Evolutionary conservation across 805 yeast genomes (phyloP).

Genomic region (Cyberlindnera galapagoensis): DNA sequence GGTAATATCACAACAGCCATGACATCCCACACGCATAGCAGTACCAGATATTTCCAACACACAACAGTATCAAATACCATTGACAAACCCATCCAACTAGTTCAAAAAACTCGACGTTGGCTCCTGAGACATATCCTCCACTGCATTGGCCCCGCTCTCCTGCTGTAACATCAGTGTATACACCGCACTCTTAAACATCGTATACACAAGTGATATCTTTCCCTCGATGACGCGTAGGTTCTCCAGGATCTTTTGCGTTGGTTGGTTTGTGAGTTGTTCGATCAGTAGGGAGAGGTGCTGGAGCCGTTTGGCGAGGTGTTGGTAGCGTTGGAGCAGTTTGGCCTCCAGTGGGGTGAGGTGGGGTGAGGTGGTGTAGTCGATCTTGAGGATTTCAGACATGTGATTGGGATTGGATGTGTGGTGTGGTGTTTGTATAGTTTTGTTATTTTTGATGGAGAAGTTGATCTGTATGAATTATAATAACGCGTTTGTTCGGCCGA

Average conservation of each 20-base stretch:
- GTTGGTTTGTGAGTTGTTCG: conserved; percentile 17
- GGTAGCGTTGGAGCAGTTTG: conserved; percentile 33
- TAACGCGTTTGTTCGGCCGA: too few species aligned
- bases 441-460: too few species aligned
- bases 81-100: background rate
- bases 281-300: conserved; percentile 20
- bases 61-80: background rate
- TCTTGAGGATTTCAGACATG: conserved; percentile 14
- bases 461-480: too few species aligned
- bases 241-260: conserved; percentile 33
- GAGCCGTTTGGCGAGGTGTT: conserved; percentile 29
- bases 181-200: conserved; percentile 64
- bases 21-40: too few species aligned
- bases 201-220: conserved; percentile 57
- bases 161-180: conserved; percentile 55
- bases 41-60: background rate
- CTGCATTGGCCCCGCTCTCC: conserved; percentile 23
- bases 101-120: conserved; percentile 17
- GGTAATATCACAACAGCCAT: too few species aligned
- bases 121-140: conserved; percentile 16
- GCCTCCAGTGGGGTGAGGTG: conserved; percentile 30
- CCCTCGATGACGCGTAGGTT: conserved; percentile 55
- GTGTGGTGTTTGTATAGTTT: too few species aligned
- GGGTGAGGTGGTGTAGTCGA: conserved; percentile 19
- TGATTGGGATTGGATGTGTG: background rate